Evolutionary conservation across 306 rosid genomes (phyloP).

Genomic region (Pueraria montana): DNA sequence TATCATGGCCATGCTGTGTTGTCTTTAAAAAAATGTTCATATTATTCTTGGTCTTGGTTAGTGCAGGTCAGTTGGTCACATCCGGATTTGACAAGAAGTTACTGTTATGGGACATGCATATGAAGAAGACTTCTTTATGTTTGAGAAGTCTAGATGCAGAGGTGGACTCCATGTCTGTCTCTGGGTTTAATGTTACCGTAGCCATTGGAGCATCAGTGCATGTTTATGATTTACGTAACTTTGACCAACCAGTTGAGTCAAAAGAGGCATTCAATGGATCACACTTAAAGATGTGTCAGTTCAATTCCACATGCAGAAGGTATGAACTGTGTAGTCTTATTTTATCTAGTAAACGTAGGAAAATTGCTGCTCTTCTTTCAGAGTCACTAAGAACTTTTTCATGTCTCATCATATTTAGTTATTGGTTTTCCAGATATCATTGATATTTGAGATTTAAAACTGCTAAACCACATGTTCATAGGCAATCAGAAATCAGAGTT

Average conservation of each 20-base stretch:
- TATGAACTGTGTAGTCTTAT: slow-evolving; percentile 51
- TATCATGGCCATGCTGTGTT: slow-evolving; percentile 1
- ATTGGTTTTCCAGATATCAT: slow-evolving; percentile 22
- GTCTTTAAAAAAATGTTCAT: slow-evolving; percentile 1
- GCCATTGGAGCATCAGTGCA: slow-evolving; percentile 68
- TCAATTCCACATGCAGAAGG: slow-evolving; percentile 76
- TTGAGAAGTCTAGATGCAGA: slow-evolving; percentile 60
- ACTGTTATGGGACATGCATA: slow-evolving; percentile 72
- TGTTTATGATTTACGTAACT: slow-evolving; percentile 74
- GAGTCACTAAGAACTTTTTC: slow-evolving; percentile 9
- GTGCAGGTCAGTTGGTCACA: slow-evolving; percentile 76
- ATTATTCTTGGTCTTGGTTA: slow-evolving; percentile 30
- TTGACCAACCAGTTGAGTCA: slow-evolving; percentile 62
- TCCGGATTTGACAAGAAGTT: slow-evolving; percentile 83
- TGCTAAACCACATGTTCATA: not conserved
- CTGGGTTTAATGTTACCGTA: slow-evolving; percentile 64
- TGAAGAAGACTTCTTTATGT: slow-evolving; percentile 51
- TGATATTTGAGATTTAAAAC: slow-evolving; percentile 16
- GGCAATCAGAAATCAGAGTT: not conserved
- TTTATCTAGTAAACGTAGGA: slow-evolving; percentile 20
- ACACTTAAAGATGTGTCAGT: slow-evolving; percentile 67
- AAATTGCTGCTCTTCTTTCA: slow-evolving; percentile 23
- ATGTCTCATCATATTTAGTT: not conserved
- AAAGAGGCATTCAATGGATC: slow-evolving; percentile 62
- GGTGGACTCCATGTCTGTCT: slow-evolving; percentile 77